Conservation (phyloP, 2,329 filamentous ascomycete species). For the Epichloe uncinata region DNA sequence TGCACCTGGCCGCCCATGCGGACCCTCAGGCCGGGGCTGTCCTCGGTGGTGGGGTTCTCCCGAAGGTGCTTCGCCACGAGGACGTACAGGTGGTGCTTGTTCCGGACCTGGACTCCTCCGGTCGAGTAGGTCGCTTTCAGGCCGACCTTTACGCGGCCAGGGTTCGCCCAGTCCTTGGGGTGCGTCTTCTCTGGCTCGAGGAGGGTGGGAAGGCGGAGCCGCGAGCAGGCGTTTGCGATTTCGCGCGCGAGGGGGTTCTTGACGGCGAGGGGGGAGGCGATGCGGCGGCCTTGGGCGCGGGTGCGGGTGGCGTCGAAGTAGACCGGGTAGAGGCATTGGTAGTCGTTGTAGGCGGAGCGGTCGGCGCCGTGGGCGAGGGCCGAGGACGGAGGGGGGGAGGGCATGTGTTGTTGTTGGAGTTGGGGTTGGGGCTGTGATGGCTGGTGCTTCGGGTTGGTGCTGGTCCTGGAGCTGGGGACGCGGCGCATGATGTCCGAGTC, state of each 20-base stretch:
- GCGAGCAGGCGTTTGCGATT: constrained; percentile 73
- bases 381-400: constrained; percentile 15
- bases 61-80: constrained; percentile 66
- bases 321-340: constrained; percentile 83
- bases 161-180: constrained; percentile 96
- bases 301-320: constrained; percentile 78
- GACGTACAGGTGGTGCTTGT: constrained; percentile 78
- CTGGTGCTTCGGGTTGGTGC: constrained; percentile 4
- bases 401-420: constrained; percentile 8
- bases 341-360: constrained; percentile 53
- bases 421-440: not conserved
- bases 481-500: constrained; percentile 43
- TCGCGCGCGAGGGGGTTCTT: constrained; percentile 71
- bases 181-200: constrained; percentile 88
- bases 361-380: constrained; percentile 27
- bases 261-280: constrained; percentile 56
- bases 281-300: constrained; percentile 69
- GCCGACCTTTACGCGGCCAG: constrained; percentile 71
- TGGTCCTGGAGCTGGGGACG: constrained; percentile 11
- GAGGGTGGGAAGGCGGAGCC: constrained; percentile 56
- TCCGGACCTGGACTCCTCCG: constrained; percentile 40
- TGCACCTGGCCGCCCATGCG: constrained; percentile 58
- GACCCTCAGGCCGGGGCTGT: constrained; percentile 53
- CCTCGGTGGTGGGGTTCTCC: constrained; percentile 62
- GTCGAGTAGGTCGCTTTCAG: constrained; percentile 50